Percentiles rank a stretch among this genome's conserved stretches.
Conservation (phyloP, 306 rosid genomes). For the Gillenia trifoliata region DNA sequence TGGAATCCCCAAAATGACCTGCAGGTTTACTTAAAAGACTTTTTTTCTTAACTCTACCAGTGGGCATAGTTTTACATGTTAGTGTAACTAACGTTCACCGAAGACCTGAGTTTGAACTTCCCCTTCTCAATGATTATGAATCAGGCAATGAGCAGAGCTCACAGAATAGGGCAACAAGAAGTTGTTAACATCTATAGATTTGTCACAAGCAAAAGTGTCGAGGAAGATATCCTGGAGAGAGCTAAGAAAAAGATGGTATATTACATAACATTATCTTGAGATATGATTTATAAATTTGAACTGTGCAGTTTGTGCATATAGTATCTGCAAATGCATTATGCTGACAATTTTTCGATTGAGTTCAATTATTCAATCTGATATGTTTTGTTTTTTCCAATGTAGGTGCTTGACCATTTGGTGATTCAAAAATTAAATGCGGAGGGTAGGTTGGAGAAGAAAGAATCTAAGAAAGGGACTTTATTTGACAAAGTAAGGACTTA, state of each 20-base stretch:
- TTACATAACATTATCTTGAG: background rate
- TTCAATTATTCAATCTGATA: slow-evolving; percentile 20
- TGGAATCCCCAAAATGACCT: slow-evolving; percentile 99
- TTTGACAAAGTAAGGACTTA: slow-evolving; percentile 83
- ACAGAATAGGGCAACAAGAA: slow-evolving; percentile 97
- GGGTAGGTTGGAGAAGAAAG: slow-evolving; percentile 97
- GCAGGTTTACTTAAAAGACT: slow-evolving; percentile 49
- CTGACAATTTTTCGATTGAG: background rate
- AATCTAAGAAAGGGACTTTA: slow-evolving; percentile 75
- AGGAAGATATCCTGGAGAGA: slow-evolving; percentile 98
- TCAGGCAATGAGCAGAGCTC: slow-evolving; percentile 99
- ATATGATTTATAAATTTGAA: background rate
- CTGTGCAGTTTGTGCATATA: background rate
- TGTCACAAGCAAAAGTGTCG: slow-evolving; percentile 97
- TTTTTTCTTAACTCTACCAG: background rate
- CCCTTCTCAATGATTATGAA: background rate
- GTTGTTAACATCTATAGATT: slow-evolving; percentile 98
- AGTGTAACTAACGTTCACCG: background rate
- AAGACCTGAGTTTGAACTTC: background rate
- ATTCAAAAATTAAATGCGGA: slow-evolving; percentile 98
- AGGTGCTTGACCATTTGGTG: slow-evolving; percentile 99
- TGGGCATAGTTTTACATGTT: background rate
- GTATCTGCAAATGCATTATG: slow-evolving; percentile 4
- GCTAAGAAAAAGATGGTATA: slow-evolving; percentile 98
- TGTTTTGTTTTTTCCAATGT: slow-evolving; percentile 19